A percentile compares a stretch with the other conserved stretches of the same genome.
These are phyloP conservation scores for Ceratocystis huliohia DNA, from an alignment of 2,329 filamentous ascomycete genomes.

Conservation along the genomic window DNA sequence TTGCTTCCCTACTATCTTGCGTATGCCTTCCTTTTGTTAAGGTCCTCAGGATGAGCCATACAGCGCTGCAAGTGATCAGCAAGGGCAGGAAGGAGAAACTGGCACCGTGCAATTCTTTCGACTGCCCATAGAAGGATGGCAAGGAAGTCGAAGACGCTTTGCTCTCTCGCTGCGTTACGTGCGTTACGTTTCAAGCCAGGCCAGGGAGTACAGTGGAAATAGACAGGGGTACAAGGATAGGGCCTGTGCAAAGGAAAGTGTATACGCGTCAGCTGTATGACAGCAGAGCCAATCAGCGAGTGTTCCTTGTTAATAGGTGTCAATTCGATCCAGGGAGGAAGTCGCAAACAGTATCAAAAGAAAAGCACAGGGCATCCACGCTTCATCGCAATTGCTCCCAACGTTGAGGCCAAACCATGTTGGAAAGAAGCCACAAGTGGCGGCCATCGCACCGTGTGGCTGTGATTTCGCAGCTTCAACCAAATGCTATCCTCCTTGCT, in stretches of 20 bases:
- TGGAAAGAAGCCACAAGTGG: background rate
- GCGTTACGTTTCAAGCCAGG: constrained; percentile 15
- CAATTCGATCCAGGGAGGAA: background rate
- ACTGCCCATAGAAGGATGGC: background rate
- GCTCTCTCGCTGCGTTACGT: background rate
- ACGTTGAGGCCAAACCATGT: background rate
- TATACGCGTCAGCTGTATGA: constrained; percentile 28
- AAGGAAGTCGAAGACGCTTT: background rate
- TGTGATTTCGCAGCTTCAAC: no score
- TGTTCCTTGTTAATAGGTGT: background rate
- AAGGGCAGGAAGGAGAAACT: background rate
- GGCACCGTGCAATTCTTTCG: background rate
- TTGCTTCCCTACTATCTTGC: background rate
- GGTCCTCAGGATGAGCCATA: background rate
- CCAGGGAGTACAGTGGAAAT: constrained; percentile 4
- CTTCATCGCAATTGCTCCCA: background rate
- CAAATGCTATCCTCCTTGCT: no score
- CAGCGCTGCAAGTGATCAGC: background rate
- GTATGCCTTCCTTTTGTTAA: background rate
- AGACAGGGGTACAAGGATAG: constrained; percentile 13
- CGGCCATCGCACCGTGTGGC: no score
- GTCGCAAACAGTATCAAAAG: constrained; percentile 1
- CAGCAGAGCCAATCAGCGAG: constrained; percentile 24
- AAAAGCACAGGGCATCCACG: background rate
- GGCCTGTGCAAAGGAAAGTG: constrained; percentile 9